These are phyloP conservation scores for Lactarius psammicola DNA, from an alignment of 768 basidiomycete species.

Conservation along the genomic window DNA sequence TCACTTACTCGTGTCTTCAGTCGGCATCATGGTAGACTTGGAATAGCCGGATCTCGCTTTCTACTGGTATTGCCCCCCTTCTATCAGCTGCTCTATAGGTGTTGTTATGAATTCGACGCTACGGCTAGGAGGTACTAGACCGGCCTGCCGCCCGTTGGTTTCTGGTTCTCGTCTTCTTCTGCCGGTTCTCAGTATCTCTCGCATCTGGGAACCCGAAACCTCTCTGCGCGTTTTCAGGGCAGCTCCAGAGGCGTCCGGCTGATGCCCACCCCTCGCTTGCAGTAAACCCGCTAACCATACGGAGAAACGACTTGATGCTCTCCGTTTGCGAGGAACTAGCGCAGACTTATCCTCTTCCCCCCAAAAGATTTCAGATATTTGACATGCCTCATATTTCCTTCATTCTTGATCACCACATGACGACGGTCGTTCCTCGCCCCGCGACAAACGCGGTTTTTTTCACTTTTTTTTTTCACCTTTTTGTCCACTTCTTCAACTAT, in stretches of 20 bases:
- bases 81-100: not conserved
- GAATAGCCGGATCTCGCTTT: not conserved
- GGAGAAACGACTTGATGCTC: not conserved
- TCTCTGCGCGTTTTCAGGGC: not conserved
- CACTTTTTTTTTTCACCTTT: not conserved
- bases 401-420: not conserved
- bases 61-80: not conserved
- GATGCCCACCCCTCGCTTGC: not conserved
- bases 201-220: slow-evolving; percentile 13
- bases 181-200: slow-evolving; percentile 12
- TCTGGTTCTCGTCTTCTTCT: slow-evolving; percentile 12
- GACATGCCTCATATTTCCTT: not conserved
- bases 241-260: not conserved
- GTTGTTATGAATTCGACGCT: not conserved
- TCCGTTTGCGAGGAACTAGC: not conserved
- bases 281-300: slow-evolving; percentile 4
- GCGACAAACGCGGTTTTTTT: not conserved
- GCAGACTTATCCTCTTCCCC: not conserved
- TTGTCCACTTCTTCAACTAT: not conserved
- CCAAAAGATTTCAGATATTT: slow-evolving; percentile 1
- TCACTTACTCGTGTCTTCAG: slow-evolving; percentile 2
- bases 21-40: not conserved
- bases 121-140: not conserved
- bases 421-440: not conserved
- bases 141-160: not conserved